Base-by-base conservation (phyloP, 441 rosid species). In the Populus hybrid region DNA sequence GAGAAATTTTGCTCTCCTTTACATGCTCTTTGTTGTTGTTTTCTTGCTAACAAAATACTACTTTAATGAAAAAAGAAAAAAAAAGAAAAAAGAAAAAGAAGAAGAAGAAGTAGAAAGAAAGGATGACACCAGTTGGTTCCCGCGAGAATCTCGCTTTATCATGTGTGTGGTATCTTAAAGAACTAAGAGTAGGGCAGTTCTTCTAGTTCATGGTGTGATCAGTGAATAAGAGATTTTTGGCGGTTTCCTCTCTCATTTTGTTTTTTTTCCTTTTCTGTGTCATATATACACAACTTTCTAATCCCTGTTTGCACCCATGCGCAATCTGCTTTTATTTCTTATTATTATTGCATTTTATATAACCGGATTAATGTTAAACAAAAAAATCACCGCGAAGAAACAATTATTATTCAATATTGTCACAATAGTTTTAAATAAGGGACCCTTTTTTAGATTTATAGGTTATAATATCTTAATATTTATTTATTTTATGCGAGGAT, bases 91-190 rank as follows among this genome's bases (percentile, higher is more conserved):
- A 57, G 6, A 57, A 14, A 57, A 57, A 38, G 0, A 38, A 38
- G 46, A 50, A 50, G 2, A 4, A 1, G 57, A 42, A 42, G 57
- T 4, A 46, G 24, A 46, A 46, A 46, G 57, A 46, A 46, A 14
- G 18, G 57, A 83, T 74, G 50, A 78, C 78, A 38, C 70, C 74
- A 30, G 72, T 74, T 12, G 85, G 78, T 82, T 79, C 94, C 93
- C 92, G 91, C 96, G 94, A 83, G 89, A 90, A 79, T 90, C 88
- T 87, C 90, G 96, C 92, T 91, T 85, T 84, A 82, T 78, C 70
- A 83, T 79, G 76, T 91, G 91, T 82, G 91, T 82, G 79, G 85
- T 76, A 80, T 6, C 64, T 84, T 81, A 74, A 72, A 75, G 82
- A 69, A 78, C 57, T 5, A 50, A 50, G 57, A 50, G 57, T 5